Evolutionary conservation across 176 grass and related monocot species (phyloP).

Genomic region (Phyllostachys edulis): DNA sequence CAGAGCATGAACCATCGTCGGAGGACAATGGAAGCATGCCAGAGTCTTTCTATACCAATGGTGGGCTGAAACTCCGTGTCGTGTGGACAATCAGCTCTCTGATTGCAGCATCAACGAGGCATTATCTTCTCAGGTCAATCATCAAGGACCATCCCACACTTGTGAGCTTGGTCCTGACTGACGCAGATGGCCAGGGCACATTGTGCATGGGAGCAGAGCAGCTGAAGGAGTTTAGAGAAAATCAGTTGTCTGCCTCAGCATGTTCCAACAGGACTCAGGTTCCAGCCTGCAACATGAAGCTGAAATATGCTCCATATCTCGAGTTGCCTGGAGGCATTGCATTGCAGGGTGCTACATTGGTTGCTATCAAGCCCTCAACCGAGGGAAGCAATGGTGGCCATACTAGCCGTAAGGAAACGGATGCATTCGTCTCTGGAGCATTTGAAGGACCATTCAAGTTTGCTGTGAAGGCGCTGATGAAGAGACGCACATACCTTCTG

Average conservation of each 20-base stretch:
- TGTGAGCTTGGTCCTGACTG: constrained; percentile 63
- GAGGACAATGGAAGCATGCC: constrained; percentile 93
- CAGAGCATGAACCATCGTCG: constrained; percentile 24
- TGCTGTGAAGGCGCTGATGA: constrained; percentile 76
- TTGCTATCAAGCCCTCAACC: constrained; percentile 67
- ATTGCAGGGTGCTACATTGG: constrained; percentile 81
- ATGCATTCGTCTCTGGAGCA: constrained; percentile 60
- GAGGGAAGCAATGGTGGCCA: constrained; percentile 59
- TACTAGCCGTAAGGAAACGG: constrained; percentile 56
- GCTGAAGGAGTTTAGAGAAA: constrained; percentile 92
- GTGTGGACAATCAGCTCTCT: constrained; percentile 97
- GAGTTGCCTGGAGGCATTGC: constrained; percentile 71
- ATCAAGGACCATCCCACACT: constrained; percentile 87
- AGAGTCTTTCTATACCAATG: constrained; percentile 92
- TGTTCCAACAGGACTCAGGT: constrained; percentile 89
- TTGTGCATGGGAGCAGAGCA: constrained; percentile 70
- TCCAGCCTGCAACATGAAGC: constrained; percentile 91
- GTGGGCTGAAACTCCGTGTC: constrained; percentile 82
- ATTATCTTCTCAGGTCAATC: constrained; percentile 78
- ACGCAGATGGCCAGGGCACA: constrained; percentile 79
- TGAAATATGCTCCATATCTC: constrained; percentile 79
- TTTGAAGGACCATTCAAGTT: constrained; percentile 71
- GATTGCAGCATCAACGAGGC: constrained; percentile 86
- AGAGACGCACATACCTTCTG: constrained; percentile 80
- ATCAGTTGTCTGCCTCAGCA: constrained; percentile 62